Evolutionary conservation across 225 moss, liverwort and hornwort species (phyloP).

Genomic region (Bryoerythrophyllum caledonicum): DNA sequence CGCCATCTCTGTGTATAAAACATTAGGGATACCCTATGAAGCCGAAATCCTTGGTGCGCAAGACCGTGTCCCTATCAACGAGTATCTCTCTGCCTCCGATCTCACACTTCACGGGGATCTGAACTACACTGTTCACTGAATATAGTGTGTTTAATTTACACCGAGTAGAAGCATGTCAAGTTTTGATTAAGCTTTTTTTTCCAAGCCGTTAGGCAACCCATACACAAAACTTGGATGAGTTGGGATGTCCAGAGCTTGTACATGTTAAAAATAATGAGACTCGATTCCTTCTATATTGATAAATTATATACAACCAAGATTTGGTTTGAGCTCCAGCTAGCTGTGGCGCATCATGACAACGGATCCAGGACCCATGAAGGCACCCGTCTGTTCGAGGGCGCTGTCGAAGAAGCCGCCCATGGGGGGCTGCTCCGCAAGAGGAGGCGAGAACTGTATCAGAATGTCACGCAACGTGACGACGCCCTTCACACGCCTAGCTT

Average conservation of each 20-base stretch:
- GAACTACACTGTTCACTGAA: no score
- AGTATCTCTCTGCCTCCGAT: no score
- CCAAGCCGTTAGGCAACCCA: not conserved
- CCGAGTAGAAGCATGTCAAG: no score
- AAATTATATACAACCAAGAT: not conserved
- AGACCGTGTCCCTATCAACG: no score
- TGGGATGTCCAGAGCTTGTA: not conserved
- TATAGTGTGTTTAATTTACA: no score
- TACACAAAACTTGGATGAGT: not conserved
- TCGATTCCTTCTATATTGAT: not conserved
- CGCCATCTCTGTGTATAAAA: no score
- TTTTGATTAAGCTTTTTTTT: no score
- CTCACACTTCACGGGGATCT: no score
- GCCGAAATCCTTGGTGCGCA: no score
- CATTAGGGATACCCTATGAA: no score
- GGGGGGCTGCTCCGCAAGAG: constrained; percentile 40
- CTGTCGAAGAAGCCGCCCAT: constrained; percentile 62
- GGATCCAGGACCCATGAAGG: constrained; percentile 51
- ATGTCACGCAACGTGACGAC: constrained; percentile 73
- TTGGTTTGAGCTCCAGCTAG: not conserved
- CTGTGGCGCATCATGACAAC: constrained; percentile 33
- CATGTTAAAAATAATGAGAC: not conserved
- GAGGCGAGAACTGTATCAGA: constrained; percentile 60
- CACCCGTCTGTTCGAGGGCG: constrained; percentile 54
- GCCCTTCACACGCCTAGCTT: constrained; percentile 36